Evolutionary conservation across 208 protist genomes (phyloP).

Genomic region (Angomonas desouzai): DNA sequence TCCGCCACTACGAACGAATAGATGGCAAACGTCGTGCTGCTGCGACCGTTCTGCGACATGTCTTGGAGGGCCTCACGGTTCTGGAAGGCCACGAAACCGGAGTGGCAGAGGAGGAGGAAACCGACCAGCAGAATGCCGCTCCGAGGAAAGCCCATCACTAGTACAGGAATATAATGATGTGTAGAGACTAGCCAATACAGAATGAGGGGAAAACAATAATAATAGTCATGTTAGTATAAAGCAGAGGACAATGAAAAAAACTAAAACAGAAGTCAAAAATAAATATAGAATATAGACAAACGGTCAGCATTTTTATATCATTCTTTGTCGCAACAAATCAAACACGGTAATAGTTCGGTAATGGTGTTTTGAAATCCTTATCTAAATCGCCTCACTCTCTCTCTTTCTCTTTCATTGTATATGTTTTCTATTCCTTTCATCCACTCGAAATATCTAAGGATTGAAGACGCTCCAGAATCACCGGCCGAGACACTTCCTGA

Average conservation of each 20-base stretch:
- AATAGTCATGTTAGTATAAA: too few relatives aligned
- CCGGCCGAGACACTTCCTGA: constrained; percentile 94
- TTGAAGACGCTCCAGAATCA: constrained; percentile 90
- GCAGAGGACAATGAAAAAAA: constrained; percentile 12
- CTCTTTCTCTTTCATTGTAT: too few relatives aligned
- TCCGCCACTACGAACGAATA: background rate
- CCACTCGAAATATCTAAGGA: constrained; percentile 91
- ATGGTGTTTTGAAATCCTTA: too few relatives aligned
- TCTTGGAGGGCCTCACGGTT: constrained; percentile 68
- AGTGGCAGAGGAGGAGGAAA: constrained; percentile 51
- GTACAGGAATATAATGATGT: constrained; percentile 7
- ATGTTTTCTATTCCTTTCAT: constrained; percentile 21
- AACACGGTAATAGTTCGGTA: background rate
- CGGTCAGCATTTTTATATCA: background rate
- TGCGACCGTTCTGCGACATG: constrained; percentile 31
- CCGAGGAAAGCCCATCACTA: background rate
- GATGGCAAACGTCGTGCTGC: background rate
- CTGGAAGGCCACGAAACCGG: constrained; percentile 55
- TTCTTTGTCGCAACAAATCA: background rate
- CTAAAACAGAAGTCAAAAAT: constrained; percentile 12
- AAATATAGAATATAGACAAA: too few relatives aligned
- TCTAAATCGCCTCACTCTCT: too few relatives aligned
- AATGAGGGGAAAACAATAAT: too few relatives aligned
- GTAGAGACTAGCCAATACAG: constrained; percentile 15
- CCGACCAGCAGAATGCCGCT: constrained; percentile 49